phyloP scores from a whole-genome alignment of 2,329 filamentous ascomycete species.

The Neofusicoccum parvum region DNA sequence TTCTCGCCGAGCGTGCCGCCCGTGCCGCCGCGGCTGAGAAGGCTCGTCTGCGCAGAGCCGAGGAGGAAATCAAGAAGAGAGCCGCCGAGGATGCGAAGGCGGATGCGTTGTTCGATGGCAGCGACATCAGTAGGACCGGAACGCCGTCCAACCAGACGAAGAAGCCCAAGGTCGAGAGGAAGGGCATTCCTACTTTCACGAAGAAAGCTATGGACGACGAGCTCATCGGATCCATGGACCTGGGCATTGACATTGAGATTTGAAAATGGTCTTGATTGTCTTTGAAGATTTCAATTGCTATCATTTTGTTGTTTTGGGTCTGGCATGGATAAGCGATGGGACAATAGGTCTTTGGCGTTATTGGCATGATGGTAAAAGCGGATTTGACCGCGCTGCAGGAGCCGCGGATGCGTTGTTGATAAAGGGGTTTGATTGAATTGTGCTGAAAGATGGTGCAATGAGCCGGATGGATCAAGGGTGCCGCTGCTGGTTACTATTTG shows the following conservation, averaged over 20 bases:
- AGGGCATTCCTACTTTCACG: slow-evolving; percentile 67
- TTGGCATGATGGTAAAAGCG: not conserved
- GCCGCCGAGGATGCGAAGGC: slow-evolving; percentile 40
- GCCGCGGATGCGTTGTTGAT: not conserved
- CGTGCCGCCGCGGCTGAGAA: slow-evolving; percentile 45
- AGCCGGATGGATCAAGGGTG: too few relatives aligned
- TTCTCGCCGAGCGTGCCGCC: slow-evolving; percentile 68
- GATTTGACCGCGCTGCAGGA: not conserved
- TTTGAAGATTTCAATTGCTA: not conserved
- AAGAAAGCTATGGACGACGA: slow-evolving; percentile 86
- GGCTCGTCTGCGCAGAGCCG: slow-evolving; percentile 40
- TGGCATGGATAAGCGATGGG: slow-evolving; percentile 9
- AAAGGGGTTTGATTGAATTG: too few relatives aligned
- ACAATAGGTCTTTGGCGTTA: not conserved
- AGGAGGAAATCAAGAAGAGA: slow-evolving; percentile 58
- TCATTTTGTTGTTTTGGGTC: not conserved
- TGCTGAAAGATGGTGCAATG: too few relatives aligned
- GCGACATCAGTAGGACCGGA: slow-evolving; percentile 49
- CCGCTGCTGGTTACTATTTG: too few relatives aligned
- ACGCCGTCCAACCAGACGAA: slow-evolving; percentile 53
- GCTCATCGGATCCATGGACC: slow-evolving; percentile 82
- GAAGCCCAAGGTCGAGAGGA: slow-evolving; percentile 53
- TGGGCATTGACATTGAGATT: slow-evolving; percentile 91
- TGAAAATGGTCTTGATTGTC: slow-evolving; percentile 37
- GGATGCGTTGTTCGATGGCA: slow-evolving; percentile 51